Evolutionary conservation across 495 filamentous ascomycete species (phyloP).

Genomic region (Podospora appendiculata): DNA sequence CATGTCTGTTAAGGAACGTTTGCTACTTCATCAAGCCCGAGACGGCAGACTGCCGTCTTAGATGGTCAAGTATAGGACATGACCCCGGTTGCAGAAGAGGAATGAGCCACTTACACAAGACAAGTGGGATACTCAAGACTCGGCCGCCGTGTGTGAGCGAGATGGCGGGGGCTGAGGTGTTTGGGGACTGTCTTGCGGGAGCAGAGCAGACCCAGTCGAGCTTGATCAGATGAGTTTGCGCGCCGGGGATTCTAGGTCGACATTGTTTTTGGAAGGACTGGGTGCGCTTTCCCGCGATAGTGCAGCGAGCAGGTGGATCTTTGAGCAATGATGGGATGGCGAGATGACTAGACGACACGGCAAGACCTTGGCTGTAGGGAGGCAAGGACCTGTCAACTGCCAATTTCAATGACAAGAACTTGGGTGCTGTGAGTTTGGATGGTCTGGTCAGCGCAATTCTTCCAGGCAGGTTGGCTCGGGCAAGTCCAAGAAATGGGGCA

Average conservation of each 20-base stretch:
- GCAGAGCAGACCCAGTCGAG: too few species aligned
- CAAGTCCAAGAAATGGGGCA: not conserved
- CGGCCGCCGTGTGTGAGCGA: too few species aligned
- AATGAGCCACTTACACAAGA: too few species aligned
- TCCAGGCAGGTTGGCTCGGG: not conserved
- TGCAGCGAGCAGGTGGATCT: not conserved
- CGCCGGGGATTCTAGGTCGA: not conserved
- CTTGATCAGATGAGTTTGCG: not conserved
- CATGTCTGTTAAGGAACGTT: too few species aligned
- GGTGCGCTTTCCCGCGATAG: not conserved
- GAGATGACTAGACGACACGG: too few species aligned
- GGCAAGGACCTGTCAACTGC: not conserved
- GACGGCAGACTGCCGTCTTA: too few species aligned
- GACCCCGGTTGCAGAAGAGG: too few species aligned
- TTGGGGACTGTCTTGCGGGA: too few species aligned
- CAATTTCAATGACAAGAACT: not conserved
- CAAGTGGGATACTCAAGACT: too few species aligned
- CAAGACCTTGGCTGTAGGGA: not conserved
- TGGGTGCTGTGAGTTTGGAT: not conserved
- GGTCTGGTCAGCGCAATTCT: not conserved
- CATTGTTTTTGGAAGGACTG: conserved; percentile 4
- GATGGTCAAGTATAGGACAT: too few species aligned
- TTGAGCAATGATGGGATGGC: not conserved
- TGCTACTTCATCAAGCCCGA: too few species aligned
- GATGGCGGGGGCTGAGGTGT: too few species aligned